Conservation (phyloP, 768 basidiomycete species). For the Leccinum aurantiacum region DNA sequence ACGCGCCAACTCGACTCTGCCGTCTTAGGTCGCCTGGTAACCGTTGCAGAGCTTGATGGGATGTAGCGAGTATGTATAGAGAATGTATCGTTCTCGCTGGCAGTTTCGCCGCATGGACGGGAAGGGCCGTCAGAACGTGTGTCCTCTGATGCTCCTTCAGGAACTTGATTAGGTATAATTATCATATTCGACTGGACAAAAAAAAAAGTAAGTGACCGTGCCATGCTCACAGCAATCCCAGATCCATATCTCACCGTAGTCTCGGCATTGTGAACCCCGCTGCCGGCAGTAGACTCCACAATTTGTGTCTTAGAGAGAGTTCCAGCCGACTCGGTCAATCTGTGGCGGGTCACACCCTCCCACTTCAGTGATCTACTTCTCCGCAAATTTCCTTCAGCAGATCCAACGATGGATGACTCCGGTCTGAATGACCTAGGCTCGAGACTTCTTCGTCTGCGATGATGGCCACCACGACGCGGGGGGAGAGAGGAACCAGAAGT, state of each 20-base stretch:
- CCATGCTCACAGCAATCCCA: not conserved
- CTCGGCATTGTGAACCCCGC: not conserved
- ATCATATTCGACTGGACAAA: not conserved
- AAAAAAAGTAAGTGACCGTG: conserved; percentile 4
- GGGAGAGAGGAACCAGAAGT: not conserved
- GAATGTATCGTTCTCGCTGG: not conserved
- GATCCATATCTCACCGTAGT: conserved; percentile 7
- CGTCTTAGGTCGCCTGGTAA: conserved; percentile 3
- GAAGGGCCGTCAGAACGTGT: not conserved
- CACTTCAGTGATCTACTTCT: conserved; percentile 33
- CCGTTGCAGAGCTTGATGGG: not conserved
- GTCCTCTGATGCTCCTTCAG: not conserved
- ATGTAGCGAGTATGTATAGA: not conserved
- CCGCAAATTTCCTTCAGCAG: conserved; percentile 14
- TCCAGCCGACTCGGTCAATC: not conserved
- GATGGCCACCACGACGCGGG: conserved; percentile 1
- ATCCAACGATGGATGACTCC: not conserved
- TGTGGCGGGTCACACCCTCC: not conserved
- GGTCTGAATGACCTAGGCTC: conserved; percentile 10
- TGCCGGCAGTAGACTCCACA: not conserved
- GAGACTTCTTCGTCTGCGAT: conserved; percentile 19
- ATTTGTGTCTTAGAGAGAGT: not conserved
- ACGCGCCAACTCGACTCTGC: conserved; percentile 9
- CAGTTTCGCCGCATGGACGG: not conserved
- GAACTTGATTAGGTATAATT: not conserved